Percentiles rank a stretch among this genome's conserved stretches.
Conservation (phyloP, 2,329 filamentous ascomycete genomes). For the Aspergillus amoenus region DNA sequence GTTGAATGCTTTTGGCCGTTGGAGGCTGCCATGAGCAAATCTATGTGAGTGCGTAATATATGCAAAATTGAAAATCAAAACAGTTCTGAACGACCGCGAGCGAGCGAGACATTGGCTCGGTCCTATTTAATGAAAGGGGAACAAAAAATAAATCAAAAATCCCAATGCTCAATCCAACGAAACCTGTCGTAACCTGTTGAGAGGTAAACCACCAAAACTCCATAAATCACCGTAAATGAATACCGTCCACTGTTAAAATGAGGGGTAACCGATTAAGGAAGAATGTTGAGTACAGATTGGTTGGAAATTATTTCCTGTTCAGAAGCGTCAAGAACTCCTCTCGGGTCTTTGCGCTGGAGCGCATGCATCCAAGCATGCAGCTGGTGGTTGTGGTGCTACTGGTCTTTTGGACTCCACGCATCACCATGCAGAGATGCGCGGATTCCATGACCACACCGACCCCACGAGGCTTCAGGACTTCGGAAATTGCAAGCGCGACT, state of each 20-base stretch:
- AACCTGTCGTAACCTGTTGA: conserved; percentile 37
- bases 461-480: conserved; percentile 88
- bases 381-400: conserved; percentile 85
- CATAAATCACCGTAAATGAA: conserved; percentile 23
- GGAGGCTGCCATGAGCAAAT: not conserved
- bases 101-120: not conserved
- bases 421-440: conserved; percentile 96
- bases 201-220: conserved; percentile 41
- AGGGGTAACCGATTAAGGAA: conserved; percentile 18
- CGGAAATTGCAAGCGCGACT: conserved; percentile 88
- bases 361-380: conserved; percentile 95
- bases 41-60: conserved; percentile 1
- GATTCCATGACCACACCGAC: conserved; percentile 98
- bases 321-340: conserved; percentile 91
- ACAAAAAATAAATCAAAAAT: conserved; percentile 20
- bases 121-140: conserved; percentile 12
- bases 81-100: not conserved
- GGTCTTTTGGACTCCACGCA: conserved; percentile 96
- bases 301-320: conserved; percentile 49
- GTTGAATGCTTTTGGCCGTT: conserved; percentile 1
- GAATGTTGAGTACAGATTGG: conserved; percentile 12
- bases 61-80: not conserved
- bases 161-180: conserved; percentile 19
- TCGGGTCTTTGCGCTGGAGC: conserved; percentile 86
- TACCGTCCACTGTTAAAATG: conserved; percentile 26